Base-by-base conservation (phyloP, 257 asterid genomes). In the Solanum pennellii region DNA sequence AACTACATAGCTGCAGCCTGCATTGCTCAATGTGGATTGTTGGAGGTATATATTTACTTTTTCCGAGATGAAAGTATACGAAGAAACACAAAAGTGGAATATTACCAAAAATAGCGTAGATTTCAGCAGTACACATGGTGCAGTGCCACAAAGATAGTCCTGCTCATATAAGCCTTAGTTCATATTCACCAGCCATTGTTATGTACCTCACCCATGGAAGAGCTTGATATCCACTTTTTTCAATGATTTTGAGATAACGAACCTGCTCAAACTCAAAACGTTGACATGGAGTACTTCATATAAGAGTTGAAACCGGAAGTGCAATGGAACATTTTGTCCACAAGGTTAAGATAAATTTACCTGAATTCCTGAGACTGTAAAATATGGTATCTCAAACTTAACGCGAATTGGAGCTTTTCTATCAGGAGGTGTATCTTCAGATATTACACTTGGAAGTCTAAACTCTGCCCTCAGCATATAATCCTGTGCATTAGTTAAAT, bases 361-460 rank as follows among this genome's bases (percentile, higher is more conserved):
- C 98, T 97, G 99, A 91, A 97, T 96, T 91, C 99, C 99, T 39
- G 99, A 97, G 90, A 96, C 99, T n/a, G 99, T 97, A 91, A 97
- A 97, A 91, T 97, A 97, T 11, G 99, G 99, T 90, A 97, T 97
- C 92, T 97, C 99, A 91, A 97, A 97, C 92, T 97, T 97, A 90
- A 97, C 98, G 83, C 98, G 90, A 21, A 97, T 93, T 15, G 99
- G 99, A 94, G 99, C 99, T 89, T 97, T 97, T 91, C 98, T 94
- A 90, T 97, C 99, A 0, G 98, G 96, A 49, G 90, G 88, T 86
- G 96, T 87, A 49, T 96, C 99, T 89, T 97, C 99, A 71, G 98
- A 94, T 39, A 93, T 91, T 91, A 97, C 89, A 92, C 99, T 97
- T 49, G 99, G 99, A 87, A 97, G 98, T 79, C 93, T 89, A 90